Evolutionary conservation across 2,329 filamentous ascomycete species (phyloP).

Genomic region (Neonectria coccinea): DNA sequence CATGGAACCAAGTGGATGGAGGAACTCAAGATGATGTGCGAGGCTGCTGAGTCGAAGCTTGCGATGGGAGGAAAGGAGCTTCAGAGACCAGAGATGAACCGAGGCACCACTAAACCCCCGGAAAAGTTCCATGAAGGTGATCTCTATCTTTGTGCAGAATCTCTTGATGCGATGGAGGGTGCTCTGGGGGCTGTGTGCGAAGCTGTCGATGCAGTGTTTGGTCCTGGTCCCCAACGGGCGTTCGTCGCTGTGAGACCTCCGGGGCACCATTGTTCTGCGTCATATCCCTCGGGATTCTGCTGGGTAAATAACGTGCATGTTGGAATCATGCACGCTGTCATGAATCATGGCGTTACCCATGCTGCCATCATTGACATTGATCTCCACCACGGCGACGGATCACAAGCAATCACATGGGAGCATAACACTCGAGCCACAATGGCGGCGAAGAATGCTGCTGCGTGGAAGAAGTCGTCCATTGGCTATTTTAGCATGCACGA

Average conservation of each 20-base stretch:
- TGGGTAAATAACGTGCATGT: constrained; percentile 99
- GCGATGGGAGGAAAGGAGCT: constrained; percentile 83
- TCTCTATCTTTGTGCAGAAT: constrained; percentile 89
- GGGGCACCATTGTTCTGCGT: constrained; percentile 93
- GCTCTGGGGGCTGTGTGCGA: constrained; percentile 94
- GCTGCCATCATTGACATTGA: constrained; percentile 95
- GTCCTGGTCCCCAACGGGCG: constrained; percentile 74
- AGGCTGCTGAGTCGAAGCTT: constrained; percentile 81
- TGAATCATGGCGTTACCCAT: constrained; percentile 88
- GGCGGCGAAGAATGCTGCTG: constrained; percentile 76
- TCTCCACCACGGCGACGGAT: constrained; percentile 94
- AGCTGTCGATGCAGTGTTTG: constrained; percentile 87
- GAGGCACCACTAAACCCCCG: constrained; percentile 59
- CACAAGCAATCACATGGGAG: constrained; percentile 91
- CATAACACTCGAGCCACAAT: constrained; percentile 78
- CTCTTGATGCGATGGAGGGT: constrained; percentile 87
- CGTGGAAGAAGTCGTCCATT: constrained; percentile 86
- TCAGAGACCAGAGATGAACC: constrained; percentile 72
- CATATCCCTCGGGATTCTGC: constrained; percentile 93
- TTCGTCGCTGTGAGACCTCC: constrained; percentile 95
- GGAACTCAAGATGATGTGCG: constrained; percentile 87
- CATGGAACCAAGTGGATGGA: constrained; percentile 95
- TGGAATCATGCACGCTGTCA: constrained; percentile 89
- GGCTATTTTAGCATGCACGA: constrained; percentile 98
- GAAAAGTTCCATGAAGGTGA: constrained; percentile 86